These are phyloP conservation scores for Acacia confusa DNA, from an alignment of 306 rosid species.

Conservation along the genomic window DNA sequence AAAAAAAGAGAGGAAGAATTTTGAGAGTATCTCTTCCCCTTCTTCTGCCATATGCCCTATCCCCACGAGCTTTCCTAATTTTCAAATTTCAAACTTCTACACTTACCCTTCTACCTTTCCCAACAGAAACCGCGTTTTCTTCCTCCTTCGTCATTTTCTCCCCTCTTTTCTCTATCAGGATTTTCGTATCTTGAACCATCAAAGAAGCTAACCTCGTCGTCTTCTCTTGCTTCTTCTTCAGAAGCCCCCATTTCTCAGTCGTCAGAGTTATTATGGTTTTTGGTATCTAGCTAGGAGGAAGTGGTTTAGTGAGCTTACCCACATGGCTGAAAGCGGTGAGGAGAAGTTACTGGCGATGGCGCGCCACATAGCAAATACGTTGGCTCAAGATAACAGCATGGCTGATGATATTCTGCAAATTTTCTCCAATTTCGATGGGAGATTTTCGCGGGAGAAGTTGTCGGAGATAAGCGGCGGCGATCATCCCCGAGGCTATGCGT, in stretches of 20 bases:
- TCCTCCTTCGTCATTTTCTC: conserved; percentile 13
- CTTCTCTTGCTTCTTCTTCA: not conserved
- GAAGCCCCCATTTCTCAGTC: not conserved
- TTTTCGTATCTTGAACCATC: not conserved
- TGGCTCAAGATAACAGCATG: conserved; percentile 75
- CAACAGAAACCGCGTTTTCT: conserved; percentile 53
- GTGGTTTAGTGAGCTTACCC: not conserved
- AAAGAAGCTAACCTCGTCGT: not conserved
- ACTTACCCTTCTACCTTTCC: not conserved
- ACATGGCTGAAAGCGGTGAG: conserved; percentile 93
- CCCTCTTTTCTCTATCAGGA: not conserved
- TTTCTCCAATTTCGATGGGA: conserved; percentile 85
- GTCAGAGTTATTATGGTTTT: not conserved
- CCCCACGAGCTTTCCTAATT: not conserved
- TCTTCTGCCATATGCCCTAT: conserved; percentile 18
- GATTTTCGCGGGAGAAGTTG: conserved; percentile 85
- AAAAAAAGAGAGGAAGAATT: too few species aligned
- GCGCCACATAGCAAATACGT: conserved; percentile 93
- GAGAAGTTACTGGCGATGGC: conserved; percentile 87
- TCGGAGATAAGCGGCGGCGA: conserved; percentile 54
- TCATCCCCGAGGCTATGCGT: conserved; percentile 51
- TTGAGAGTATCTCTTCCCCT: too few species aligned
- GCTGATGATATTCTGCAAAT: conserved; percentile 90
- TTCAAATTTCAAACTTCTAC: conserved; percentile 5
- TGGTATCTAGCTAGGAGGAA: not conserved